phyloP scores from a whole-genome alignment of 139 green algal genomes.

The Asterochloris erici region DNA sequence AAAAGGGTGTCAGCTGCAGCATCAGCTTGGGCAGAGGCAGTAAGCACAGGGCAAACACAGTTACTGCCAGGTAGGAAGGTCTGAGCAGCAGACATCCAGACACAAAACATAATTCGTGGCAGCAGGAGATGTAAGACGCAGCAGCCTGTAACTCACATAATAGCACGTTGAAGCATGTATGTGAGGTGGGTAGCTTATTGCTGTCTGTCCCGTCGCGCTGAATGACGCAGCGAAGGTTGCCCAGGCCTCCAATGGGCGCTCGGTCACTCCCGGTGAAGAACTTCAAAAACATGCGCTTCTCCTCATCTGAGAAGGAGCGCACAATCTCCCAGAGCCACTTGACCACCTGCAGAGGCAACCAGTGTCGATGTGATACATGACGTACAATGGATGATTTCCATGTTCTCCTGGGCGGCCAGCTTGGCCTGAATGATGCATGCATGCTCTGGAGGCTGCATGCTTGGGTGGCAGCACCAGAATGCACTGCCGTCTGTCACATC shows the following conservation, averaged over 20 bases:
- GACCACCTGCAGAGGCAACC: slow-evolving; percentile 13
- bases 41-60: no score
- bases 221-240: slow-evolving; percentile 78
- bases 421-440: background rate
- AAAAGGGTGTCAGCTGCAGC: no score
- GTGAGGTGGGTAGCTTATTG: slow-evolving; percentile 73
- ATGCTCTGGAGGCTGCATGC: background rate
- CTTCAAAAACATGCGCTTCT: slow-evolving; percentile 83
- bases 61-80: no score
- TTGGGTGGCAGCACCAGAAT: background rate
- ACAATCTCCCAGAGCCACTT: slow-evolving; percentile 85
- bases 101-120: no score
- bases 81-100: no score
- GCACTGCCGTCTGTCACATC: no score
- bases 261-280: slow-evolving; percentile 88
- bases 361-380: background rate
- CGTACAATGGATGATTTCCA: background rate
- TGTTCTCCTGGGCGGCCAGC: background rate
- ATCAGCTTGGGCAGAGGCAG: no score
- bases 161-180: slow-evolving; percentile 95
- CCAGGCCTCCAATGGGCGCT: slow-evolving; percentile 84
- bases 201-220: slow-evolving; percentile 79
- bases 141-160: slow-evolving; percentile 28
- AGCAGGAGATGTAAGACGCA: no score
- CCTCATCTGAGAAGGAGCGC: slow-evolving; percentile 35